Base-by-base conservation (phyloP, 257 asterid species). In the Schizonepeta tenuifolia region DNA sequence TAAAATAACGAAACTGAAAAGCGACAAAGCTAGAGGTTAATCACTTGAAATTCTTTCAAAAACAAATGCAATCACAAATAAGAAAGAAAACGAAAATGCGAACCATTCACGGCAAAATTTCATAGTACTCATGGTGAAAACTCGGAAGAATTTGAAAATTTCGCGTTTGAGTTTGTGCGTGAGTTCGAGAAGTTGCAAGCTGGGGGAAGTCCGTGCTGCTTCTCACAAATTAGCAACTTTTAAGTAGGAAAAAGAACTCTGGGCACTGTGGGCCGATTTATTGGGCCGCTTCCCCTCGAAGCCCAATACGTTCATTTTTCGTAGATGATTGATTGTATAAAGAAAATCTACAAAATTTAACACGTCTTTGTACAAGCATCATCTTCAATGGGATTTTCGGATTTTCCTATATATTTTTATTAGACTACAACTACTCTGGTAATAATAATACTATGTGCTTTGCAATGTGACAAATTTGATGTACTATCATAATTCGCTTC, bases 21-120 rank as follows among this genome's bases (percentile, higher is more conserved):
- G 61, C 13, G 20, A 40, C 12, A 9, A 13, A 33, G 62, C 31
- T 2, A 22, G 36, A 69, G 38, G 9, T 1, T 12, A 20, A 12
- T 56, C 6, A 21, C 40, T 18, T 3, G 36, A 40, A 18, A 12
- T 17, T 21, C 2, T 4, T 10, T 2, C 9, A 40, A 40, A 40
- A 69, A 10, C 2, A n/a, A 14, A 24, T 55, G 65, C 4, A 22
- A 41, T 44, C 4, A 31, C 17, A 15, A 38, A 9, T 1, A 38
- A 5, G 5, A 20, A 4, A 12, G 6, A 68, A 7, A 46, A 12
- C 3, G 22, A 31, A 47, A 66, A 76, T 35, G 35, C 86, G 24
- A 65, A 92, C 99, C 99, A 92, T 83, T 90, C 97, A 15, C 99
- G 95, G 88, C 99, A 95, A 83, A 95, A 95, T 77, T 90, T 95